These are phyloP conservation scores for Eucalyptus tenuipes DNA, from an alignment of 345 rosid genomes.

Conservation along the genomic window DNA sequence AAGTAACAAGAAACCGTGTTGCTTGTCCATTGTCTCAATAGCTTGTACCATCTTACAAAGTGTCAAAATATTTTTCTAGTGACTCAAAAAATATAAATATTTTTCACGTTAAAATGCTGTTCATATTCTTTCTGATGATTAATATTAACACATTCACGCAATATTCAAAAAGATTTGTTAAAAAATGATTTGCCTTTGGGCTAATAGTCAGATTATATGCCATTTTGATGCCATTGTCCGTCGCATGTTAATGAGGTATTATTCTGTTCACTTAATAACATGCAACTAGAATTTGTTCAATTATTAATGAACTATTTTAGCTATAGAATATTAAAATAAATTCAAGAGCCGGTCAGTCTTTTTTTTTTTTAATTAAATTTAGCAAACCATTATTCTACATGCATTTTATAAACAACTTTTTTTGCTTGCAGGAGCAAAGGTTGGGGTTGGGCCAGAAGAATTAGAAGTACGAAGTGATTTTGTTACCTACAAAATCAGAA, in stretches of 20 bases:
- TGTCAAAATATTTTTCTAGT: not conserved
- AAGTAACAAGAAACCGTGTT: not conserved
- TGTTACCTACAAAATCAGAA: not conserved
- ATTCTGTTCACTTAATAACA: not conserved
- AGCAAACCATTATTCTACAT: not conserved
- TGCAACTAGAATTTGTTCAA: not conserved
- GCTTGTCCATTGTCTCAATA: not conserved
- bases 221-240: not conserved
- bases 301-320: not conserved
- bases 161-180: rapidly evolving
- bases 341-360: not conserved
- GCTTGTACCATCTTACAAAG: not conserved
- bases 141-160: not conserved
- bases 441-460: not conserved
- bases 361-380: no score
- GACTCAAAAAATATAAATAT: no score
- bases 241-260: not conserved
- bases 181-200: not conserved
- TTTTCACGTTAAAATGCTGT: not conserved
- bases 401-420: not conserved
- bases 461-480: not conserved
- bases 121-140: not conserved
- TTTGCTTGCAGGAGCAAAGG: not conserved
- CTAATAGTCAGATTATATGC: not conserved
- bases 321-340: not conserved